Percentiles rank a stretch among this genome's conserved stretches.
Conservation (phyloP, 2,329 filamentous ascomycete genomes). For the Hypomyces perniciosus region DNA sequence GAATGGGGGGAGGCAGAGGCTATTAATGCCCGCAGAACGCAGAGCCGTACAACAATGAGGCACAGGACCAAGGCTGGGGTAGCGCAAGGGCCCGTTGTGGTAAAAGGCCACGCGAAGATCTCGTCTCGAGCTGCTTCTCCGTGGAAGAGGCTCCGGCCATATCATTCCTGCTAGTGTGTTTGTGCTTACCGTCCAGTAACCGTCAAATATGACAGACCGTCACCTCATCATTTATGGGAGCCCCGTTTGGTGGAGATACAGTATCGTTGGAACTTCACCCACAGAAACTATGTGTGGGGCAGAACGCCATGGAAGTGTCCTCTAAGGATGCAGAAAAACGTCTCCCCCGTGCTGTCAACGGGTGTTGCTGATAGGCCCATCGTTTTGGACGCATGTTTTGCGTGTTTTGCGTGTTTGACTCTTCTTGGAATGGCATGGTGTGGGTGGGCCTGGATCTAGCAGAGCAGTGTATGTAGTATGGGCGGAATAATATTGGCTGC, state of each 20-base stretch:
- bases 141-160: not conserved
- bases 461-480: not conserved
- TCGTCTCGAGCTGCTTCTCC: constrained; percentile 7
- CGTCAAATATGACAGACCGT: not conserved
- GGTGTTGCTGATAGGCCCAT: constrained; percentile 10
- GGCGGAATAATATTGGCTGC: not conserved
- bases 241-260: constrained; percentile 5
- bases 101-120: constrained; percentile 12
- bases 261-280: not conserved
- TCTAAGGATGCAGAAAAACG: constrained; percentile 2
- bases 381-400: not conserved
- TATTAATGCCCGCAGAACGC: constrained; percentile 1
- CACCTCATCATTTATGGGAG: not conserved
- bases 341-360: constrained; percentile 11
- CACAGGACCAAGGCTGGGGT: constrained; percentile 12
- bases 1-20: not conserved
- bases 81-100: constrained; percentile 8
- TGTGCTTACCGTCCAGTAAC: not conserved
- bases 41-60: constrained; percentile 3
- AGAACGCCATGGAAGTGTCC: constrained; percentile 5
- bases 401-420: not conserved
- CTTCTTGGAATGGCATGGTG: constrained; percentile 5
- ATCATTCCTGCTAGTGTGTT: not conserved
- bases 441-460: not conserved
- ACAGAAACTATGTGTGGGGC: constrained; percentile 5